Conservation (phyloP, 225 moss, liverwort and hornwort genomes). For the Pleurozium schreberi region DNA sequence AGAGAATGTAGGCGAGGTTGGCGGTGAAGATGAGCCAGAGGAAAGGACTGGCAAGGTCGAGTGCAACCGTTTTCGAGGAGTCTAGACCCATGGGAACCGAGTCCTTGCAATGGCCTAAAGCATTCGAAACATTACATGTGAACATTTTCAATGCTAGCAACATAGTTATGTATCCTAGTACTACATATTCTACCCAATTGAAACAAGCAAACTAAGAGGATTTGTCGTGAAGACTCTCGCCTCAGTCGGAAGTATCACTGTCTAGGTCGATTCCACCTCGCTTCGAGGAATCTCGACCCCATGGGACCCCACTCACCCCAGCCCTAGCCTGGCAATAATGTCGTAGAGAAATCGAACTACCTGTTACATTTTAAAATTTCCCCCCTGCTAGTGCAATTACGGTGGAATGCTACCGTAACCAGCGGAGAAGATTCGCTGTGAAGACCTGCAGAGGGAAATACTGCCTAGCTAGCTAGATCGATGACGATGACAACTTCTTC, state of each 20-base stretch:
- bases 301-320: background rate
- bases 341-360: background rate
- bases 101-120: background rate
- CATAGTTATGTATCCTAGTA: background rate
- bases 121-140: no score
- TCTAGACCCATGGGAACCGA: background rate
- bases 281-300: background rate
- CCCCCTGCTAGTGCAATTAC: background rate
- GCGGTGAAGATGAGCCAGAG: background rate
- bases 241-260: background rate
- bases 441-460: background rate
- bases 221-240: background rate
- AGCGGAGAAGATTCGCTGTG: background rate
- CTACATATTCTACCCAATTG: no score
- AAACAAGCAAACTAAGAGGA: background rate
- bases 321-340: background rate
- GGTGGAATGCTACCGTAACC: background rate
- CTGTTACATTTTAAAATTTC: background rate
- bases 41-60: background rate
- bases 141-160: background rate
- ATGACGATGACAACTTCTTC: no score
- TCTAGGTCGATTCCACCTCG: background rate
- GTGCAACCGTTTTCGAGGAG: background rate
- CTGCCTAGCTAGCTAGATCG: no score
- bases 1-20: background rate